phyloP scores from a whole-genome alignment of 768 basidiomycete genomes.

The Mycena pura region DNA sequence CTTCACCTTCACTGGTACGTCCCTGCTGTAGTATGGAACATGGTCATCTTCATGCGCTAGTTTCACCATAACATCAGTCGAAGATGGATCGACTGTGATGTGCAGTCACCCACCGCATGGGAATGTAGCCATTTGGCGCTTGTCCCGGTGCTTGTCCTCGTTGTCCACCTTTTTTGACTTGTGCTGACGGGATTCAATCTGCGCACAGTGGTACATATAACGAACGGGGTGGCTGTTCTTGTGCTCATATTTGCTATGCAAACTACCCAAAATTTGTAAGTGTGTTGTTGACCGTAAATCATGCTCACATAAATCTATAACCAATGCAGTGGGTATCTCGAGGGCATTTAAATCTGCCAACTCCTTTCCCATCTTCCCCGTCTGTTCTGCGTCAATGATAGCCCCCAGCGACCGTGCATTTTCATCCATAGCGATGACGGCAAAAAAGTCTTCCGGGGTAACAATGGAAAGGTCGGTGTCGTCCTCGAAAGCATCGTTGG shows the following conservation, averaged over 20 bases:
- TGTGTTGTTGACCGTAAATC: background rate
- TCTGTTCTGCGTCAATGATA: background rate
- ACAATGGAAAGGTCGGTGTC: background rate
- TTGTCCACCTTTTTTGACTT: background rate
- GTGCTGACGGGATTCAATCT: background rate
- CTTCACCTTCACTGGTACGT: background rate
- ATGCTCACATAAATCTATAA: constrained; percentile 4
- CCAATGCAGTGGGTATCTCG: constrained; percentile 1
- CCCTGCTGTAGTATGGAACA: background rate
- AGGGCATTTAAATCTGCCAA: background rate
- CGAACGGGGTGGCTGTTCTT: no score
- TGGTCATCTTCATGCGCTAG: background rate
- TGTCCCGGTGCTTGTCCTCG: background rate
- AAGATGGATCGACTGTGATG: background rate
- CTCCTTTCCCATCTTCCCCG: background rate
- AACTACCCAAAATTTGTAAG: no score
- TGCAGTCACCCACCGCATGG: background rate
- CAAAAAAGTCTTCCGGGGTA: background rate
- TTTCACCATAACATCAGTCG: background rate
- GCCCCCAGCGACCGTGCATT: background rate
- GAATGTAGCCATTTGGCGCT: background rate
- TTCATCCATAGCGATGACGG: constrained; percentile 6
- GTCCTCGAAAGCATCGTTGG: background rate
- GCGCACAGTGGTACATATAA: constrained; percentile 3
- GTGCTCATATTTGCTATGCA: constrained; percentile 6